A percentile compares a stretch with the other conserved stretches of the same genome.
These are phyloP conservation scores for Yamadazyma oceani DNA, from an alignment of 1,139 yeast genomes.

Conservation along the genomic window DNA sequence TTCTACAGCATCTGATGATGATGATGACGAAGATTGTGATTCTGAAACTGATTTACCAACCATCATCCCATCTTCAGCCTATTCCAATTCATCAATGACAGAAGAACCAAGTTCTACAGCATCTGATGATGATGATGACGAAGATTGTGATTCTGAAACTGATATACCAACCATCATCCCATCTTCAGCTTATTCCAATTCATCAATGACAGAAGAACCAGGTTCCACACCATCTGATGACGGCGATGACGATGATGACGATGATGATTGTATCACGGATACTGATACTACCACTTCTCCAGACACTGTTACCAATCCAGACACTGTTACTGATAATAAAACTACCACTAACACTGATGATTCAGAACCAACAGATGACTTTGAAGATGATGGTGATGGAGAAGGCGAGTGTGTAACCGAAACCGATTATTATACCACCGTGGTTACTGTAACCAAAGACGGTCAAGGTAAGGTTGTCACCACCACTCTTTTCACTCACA, in stretches of 20 bases:
- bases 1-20: slow-evolving; percentile 7
- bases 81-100: background rate
- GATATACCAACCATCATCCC: slow-evolving; percentile 2
- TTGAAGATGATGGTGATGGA: slow-evolving; percentile 13
- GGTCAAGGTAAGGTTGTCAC: slow-evolving; percentile 10
- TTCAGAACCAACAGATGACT: slow-evolving; percentile 8
- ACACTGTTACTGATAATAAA: slow-evolving; percentile 5
- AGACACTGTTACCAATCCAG: slow-evolving; percentile 1
- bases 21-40: slow-evolving; percentile 15
- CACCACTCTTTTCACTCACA: slow-evolving; percentile 8
- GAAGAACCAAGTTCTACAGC: slow-evolving; percentile 3
- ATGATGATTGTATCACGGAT: slow-evolving; percentile 11
- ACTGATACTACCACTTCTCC: too few species aligned
- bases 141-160: slow-evolving; percentile 11
- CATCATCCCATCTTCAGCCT: background rate
- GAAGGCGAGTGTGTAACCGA: slow-evolving; percentile 15
- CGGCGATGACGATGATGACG: slow-evolving; percentile 16
- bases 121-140: slow-evolving; percentile 11
- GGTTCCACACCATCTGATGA: slow-evolving; percentile 6
- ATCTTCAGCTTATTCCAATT: background rate
- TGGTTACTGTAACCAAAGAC: slow-evolving; percentile 10
- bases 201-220: slow-evolving; percentile 1
- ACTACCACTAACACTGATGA: slow-evolving; percentile 4
- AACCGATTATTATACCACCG: slow-evolving; percentile 5
- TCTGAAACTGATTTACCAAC: slow-evolving; percentile 4